Evolutionary conservation across 2,329 filamentous ascomycete species (phyloP).

Genomic region (Lachnellula suecica): DNA sequence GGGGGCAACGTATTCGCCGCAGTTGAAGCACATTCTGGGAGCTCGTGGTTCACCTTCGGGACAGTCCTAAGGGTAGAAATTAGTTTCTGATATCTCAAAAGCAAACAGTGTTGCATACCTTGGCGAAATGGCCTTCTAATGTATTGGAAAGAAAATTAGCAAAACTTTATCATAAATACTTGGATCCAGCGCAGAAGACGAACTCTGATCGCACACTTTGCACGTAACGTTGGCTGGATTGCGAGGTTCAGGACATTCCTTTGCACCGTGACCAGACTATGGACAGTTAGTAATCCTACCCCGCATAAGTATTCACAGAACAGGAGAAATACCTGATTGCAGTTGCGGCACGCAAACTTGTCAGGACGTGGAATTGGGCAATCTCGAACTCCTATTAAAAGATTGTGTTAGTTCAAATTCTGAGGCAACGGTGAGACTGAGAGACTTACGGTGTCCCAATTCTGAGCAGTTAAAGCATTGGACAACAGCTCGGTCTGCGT

Average conservation of each 20-base stretch:
- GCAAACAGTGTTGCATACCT: constrained; percentile 61
- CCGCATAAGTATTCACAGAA: no score
- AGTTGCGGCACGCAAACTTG: constrained; percentile 68
- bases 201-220: constrained; percentile 35
- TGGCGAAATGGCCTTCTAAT: constrained; percentile 60
- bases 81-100: background rate
- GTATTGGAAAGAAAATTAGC: background rate
- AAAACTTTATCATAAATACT: background rate
- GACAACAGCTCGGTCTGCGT: constrained; percentile 44
- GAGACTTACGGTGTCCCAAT: constrained; percentile 54
- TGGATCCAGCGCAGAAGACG: constrained; percentile 3
- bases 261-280: constrained; percentile 32
- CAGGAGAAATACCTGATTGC: no score
- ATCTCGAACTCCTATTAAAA: constrained; percentile 49
- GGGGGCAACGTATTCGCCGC: no score
- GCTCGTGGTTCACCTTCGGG: constrained; percentile 57
- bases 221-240: constrained; percentile 45
- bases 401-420: background rate
- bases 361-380: constrained; percentile 63
- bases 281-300: no score
- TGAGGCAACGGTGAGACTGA: background rate
- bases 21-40: background rate
- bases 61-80: constrained; percentile 46
- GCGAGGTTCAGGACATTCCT: constrained; percentile 45
- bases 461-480: constrained; percentile 65